A percentile compares a stretch with the other conserved stretches of the same genome.
Evolutionary conservation across 2,329 filamentous ascomycete genomes (phyloP).

Genomic region (Monilinia laxa): DNA sequence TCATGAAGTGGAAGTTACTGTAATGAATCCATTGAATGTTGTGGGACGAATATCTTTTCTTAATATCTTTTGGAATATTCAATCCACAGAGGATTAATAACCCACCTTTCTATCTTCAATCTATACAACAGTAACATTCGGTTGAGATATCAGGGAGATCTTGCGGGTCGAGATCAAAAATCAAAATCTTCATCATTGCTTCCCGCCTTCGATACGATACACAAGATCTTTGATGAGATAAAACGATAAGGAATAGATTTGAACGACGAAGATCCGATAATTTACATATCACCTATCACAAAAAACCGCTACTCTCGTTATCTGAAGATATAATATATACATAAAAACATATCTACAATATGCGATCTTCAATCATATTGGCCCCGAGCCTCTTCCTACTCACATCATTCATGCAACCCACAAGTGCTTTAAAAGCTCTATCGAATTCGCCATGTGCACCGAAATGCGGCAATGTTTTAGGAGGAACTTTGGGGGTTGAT

Average conservation of each 20-base stretch:
- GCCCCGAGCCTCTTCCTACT: constrained; percentile 30
- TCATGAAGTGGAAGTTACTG: constrained; percentile 1
- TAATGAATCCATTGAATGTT: not conserved
- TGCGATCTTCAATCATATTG: constrained; percentile 29
- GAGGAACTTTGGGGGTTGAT: constrained; percentile 31
- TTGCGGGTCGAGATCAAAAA: constrained; percentile 33
- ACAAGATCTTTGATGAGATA: constrained; percentile 3
- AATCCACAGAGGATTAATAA: not conserved
- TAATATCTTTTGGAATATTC: constrained; percentile 10
- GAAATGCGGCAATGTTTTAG: constrained; percentile 37
- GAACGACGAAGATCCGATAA: constrained; percentile 21
- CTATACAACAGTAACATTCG: not conserved
- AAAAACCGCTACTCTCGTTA: not conserved
- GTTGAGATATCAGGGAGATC: constrained; percentile 19
- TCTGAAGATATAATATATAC: constrained; percentile 8
- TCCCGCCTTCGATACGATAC: not conserved
- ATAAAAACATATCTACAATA: constrained; percentile 25
- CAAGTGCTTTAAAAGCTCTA: constrained; percentile 31
- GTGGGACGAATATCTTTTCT: not conserved
- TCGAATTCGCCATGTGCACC: constrained; percentile 35
- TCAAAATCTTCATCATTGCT: not conserved
- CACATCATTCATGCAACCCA: constrained; percentile 27
- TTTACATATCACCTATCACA: constrained; percentile 2
- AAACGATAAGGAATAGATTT: constrained; percentile 14
- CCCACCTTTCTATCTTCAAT: not conserved